Evolutionary conservation across 129 eudicot species (phyloP).

Genomic region (Scalesia atractyloides): DNA sequence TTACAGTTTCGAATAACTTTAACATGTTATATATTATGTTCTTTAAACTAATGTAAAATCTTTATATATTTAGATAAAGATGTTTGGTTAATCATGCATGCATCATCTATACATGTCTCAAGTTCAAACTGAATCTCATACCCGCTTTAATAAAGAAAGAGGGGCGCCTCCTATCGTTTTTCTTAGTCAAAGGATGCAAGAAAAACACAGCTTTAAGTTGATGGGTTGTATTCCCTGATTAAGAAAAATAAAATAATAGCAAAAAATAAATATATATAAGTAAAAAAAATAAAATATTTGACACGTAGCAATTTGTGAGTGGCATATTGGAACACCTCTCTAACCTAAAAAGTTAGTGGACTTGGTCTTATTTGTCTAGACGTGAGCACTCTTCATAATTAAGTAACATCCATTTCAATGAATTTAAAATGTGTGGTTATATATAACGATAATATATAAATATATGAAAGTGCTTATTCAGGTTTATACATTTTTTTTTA

Average conservation of each 20-base stretch:
- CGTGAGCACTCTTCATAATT: constrained; percentile 16
- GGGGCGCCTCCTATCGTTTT: constrained; percentile 10
- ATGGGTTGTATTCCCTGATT: neutral
- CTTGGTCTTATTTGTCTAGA: constrained; percentile 13
- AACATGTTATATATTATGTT: too few species aligned
- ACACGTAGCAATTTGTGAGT: constrained; percentile 30
- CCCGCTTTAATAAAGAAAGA: neutral
- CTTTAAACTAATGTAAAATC: too few species aligned
- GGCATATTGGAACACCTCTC: constrained; percentile 19
- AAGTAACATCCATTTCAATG: constrained; percentile 7
- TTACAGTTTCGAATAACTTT: too few species aligned
- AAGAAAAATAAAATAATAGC: neutral
- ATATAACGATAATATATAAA: neutral
- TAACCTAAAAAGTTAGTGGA: constrained; percentile 24
- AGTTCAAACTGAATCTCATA: too few species aligned
- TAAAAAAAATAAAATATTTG: neutral
- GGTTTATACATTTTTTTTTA: too few species aligned
- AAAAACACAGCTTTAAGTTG: constrained; percentile 21
- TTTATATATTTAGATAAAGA: too few species aligned
- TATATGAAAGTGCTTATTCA: too few species aligned
- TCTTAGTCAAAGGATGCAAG: constrained; percentile 18
- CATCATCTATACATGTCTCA: too few species aligned
- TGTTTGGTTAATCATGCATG: too few species aligned
- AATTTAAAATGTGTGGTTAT: neutral
- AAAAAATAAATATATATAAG: neutral